Percentiles rank a stretch among this genome's conserved stretches.
These are phyloP conservation scores for Stromatinia cepivora DNA, from an alignment of 2,329 filamentous ascomycete genomes.

Conservation along the genomic window DNA sequence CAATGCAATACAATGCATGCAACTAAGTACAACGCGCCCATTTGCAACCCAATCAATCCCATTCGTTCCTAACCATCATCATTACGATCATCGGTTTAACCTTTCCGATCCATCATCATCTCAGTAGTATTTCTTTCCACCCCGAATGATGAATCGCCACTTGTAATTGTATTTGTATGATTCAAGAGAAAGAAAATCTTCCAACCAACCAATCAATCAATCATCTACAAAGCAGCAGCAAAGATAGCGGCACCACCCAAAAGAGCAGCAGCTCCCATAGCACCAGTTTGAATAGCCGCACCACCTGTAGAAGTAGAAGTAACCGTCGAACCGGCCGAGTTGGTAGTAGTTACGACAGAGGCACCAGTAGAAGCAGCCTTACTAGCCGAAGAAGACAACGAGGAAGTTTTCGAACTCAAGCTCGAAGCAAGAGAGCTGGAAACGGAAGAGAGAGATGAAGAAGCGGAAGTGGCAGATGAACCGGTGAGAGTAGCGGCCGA, in stretches of 20 bases:
- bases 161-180: background rate
- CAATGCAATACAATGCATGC: slow-evolving; percentile 4
- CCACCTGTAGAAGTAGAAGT: slow-evolving; percentile 25
- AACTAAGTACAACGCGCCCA: background rate
- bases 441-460: slow-evolving; percentile 24
- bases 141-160: background rate
- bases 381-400: slow-evolving; percentile 23
- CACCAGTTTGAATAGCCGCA: slow-evolving; percentile 35
- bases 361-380: slow-evolving; percentile 5
- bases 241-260: slow-evolving; percentile 38
- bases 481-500: slow-evolving; percentile 16
- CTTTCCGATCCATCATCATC: background rate
- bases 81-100: slow-evolving; percentile 12
- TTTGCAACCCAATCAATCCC: background rate
- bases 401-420: slow-evolving; percentile 18
- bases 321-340: slow-evolving; percentile 6
- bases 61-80: slow-evolving; percentile 11
- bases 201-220: background rate
- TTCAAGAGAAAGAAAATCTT: background rate
- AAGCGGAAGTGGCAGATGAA: slow-evolving; percentile 18
- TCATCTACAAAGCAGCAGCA: slow-evolving; percentile 33
- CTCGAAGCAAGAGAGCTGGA: slow-evolving; percentile 22
- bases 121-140: background rate
- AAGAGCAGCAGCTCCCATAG: slow-evolving; percentile 36
- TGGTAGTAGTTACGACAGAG: slow-evolving; percentile 11